Conservation (phyloP, 257 asterid species). For the Apocynum venetum region DNA sequence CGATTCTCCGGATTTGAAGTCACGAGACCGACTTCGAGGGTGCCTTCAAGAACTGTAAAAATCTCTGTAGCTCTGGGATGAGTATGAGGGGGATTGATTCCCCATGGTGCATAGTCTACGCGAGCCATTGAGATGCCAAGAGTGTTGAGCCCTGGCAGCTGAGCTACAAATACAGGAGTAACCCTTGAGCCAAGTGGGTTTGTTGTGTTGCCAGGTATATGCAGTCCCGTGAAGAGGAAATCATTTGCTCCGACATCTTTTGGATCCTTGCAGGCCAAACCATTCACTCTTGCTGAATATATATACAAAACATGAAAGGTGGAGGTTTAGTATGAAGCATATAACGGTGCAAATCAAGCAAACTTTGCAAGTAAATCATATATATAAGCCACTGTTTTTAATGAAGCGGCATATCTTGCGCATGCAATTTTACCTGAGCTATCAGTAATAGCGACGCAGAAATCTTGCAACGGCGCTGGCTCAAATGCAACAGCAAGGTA, state of each 20-base stretch:
- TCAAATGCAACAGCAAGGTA: slow-evolving; percentile 19
- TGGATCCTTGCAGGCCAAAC: slow-evolving; percentile 26
- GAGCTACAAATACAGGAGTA: not conserved
- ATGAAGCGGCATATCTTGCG: no score
- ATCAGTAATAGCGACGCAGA: slow-evolving; percentile 22
- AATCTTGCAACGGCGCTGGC: slow-evolving; percentile 21
- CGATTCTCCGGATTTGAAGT: slow-evolving; percentile 20
- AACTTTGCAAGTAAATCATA: no score
- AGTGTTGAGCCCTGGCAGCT: slow-evolving; percentile 22
- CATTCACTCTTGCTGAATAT: slow-evolving; percentile 22
- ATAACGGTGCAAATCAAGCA: no score
- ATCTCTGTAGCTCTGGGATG: slow-evolving; percentile 22
- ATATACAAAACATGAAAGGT: no score
- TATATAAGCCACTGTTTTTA: no score
- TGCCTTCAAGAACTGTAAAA: slow-evolving; percentile 11
- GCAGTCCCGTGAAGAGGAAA: slow-evolving; percentile 37
- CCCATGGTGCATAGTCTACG: slow-evolving; percentile 2
- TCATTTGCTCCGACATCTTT: slow-evolving; percentile 14
- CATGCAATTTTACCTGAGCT: slow-evolving; percentile 8
- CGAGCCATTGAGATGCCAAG: slow-evolving; percentile 16
- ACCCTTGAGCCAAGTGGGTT: slow-evolving; percentile 23
- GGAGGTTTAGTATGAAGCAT: no score
- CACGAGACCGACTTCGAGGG: slow-evolving; percentile 14
- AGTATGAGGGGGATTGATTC: slow-evolving; percentile 19
- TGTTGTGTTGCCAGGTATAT: slow-evolving; percentile 30